These are phyloP conservation scores for Amanita rubescens DNA, from an alignment of 768 basidiomycete genomes.

Conservation along the genomic window DNA sequence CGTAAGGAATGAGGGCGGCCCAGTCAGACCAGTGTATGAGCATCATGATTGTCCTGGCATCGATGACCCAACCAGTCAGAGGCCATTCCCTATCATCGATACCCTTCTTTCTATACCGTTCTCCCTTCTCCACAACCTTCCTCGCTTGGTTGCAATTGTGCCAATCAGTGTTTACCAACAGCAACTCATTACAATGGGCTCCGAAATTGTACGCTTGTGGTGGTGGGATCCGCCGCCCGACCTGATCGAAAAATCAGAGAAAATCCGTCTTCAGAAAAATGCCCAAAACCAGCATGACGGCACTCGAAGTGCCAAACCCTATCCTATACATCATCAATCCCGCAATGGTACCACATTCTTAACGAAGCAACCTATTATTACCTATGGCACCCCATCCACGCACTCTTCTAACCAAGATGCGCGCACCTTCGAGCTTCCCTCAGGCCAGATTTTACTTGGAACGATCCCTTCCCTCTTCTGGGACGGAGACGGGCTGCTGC, in stretches of 20 bases:
- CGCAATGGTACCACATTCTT: constrained; percentile 7
- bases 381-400: constrained; percentile 3
- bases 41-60: constrained; percentile 10
- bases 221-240: constrained; percentile 11
- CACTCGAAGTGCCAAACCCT: constrained; percentile 7
- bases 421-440: constrained; percentile 9
- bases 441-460: constrained; percentile 11
- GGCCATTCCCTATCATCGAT: constrained; percentile 9
- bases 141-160: constrained; percentile 9
- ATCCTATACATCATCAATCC: constrained; percentile 10
- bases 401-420: neutral
- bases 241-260: constrained; percentile 4
- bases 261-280: constrained; percentile 5
- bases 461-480: constrained; percentile 8
- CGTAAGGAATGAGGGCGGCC: neutral
- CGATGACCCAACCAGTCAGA: constrained; percentile 8
- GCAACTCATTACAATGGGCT: constrained; percentile 2
- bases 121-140: constrained; percentile 13
- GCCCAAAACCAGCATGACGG: constrained; percentile 1
- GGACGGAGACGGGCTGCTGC: constrained; percentile 9
- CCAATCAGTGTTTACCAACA: constrained; percentile 6
- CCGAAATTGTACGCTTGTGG: constrained; percentile 9
- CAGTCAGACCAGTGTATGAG: neutral
- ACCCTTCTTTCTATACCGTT: constrained; percentile 14
- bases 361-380: constrained; percentile 9